These are phyloP conservation scores for Paxillus ammoniavirescens DNA, from an alignment of 768 basidiomycete species.

Conservation along the genomic window DNA sequence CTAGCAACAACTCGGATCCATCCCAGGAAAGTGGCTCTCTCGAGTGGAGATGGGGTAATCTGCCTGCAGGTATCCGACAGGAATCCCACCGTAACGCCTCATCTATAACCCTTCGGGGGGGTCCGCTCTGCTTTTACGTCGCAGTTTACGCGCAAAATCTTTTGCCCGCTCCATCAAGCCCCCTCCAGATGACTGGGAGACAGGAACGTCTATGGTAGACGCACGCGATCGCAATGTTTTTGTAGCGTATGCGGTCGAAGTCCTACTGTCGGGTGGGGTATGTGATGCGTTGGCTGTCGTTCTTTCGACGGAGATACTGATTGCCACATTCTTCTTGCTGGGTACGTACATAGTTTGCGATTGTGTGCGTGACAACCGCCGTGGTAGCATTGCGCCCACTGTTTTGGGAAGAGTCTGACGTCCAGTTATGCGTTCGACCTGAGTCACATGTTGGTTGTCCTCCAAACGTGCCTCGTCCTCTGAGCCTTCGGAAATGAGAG, in stretches of 20 bases:
- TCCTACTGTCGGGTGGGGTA: not conserved
- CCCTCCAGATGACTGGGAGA: constrained; percentile 16
- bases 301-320: constrained; percentile 49
- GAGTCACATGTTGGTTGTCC: constrained; percentile 47
- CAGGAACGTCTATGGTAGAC: constrained; percentile 32
- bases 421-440: constrained; percentile 46
- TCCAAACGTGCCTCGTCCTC: constrained; percentile 37
- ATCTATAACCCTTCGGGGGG: constrained; percentile 4
- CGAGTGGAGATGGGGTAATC: not conserved
- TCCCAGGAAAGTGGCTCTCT: not conserved
- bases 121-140: constrained; percentile 35
- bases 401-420: constrained; percentile 43
- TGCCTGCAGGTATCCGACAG: not conserved
- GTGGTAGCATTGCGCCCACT: constrained; percentile 42
- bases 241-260: constrained; percentile 21
- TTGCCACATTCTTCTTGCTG: constrained; percentile 34
- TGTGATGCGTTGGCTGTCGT: constrained; percentile 30
- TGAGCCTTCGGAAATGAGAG: constrained; percentile 39
- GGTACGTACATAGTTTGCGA: constrained; percentile 37
- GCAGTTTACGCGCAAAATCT: constrained; percentile 42
- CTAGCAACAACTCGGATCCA: constrained; percentile 26
- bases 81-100: constrained; percentile 21
- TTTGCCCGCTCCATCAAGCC: constrained; percentile 39
- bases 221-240: constrained; percentile 34
- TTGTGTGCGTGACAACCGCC: constrained; percentile 42